Evolutionary conservation across 73 alveolate genomes (phyloP).

Genomic region (Tetrahymena thermophila): DNA sequence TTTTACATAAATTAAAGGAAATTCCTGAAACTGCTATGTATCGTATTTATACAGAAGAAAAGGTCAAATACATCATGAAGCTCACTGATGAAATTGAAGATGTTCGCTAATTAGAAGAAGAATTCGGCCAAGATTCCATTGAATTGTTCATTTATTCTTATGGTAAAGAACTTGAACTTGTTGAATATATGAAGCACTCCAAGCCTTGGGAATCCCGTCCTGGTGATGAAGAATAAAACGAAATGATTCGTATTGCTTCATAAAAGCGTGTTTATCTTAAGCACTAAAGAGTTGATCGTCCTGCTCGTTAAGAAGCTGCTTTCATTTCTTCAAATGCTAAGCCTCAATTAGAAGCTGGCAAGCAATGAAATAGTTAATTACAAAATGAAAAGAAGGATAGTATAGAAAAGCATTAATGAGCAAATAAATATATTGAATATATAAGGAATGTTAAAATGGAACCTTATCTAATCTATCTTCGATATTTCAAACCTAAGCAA

Average conservation of each 20-base stretch:
- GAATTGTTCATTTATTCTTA: conserved; percentile 18
- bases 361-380: background rate
- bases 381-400: background rate
- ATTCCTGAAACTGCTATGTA: conserved; percentile 36
- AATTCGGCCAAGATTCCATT: conserved; percentile 23
- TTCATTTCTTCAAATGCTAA: conserved; percentile 10
- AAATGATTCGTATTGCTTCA: conserved; percentile 3
- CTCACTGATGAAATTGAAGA: conserved; percentile 43
- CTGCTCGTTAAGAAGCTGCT: conserved; percentile 30
- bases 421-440: background rate
- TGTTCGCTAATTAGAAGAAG: conserved; percentile 23
- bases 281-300: conserved; percentile 8
- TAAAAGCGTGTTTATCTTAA: background rate
- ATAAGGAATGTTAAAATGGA: background rate
- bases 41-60: conserved; percentile 40
- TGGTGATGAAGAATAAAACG: conserved; percentile 22
- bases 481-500: background rate
- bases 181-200: conserved; percentile 34
- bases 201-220: conserved; percentile 36
- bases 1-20: conserved; percentile 28
- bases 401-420: background rate
- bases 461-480: background rate
- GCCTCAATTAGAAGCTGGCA: background rate
- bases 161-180: conserved; percentile 23
- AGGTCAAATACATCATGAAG: conserved; percentile 32